These are phyloP conservation scores for Chlamydomonas sp. DNA, from an alignment of 139 green algal species.

Conservation along the genomic window DNA sequence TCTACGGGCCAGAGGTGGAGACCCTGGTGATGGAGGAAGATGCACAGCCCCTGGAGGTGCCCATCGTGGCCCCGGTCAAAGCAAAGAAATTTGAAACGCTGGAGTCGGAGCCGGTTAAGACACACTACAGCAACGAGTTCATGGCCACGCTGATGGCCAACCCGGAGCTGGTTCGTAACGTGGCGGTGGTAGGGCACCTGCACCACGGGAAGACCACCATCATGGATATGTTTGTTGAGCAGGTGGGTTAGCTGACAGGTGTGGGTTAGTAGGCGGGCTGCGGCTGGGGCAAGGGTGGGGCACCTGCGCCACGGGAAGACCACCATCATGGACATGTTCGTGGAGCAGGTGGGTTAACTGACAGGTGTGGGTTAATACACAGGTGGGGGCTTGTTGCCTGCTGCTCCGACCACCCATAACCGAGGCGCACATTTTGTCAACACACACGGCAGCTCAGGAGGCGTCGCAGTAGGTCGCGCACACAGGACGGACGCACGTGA, in stretches of 20 bases:
- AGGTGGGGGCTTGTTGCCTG: no score
- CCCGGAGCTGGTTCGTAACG: conserved; percentile 89
- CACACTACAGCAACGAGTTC: conserved; percentile 83
- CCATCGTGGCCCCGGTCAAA: conserved; percentile 94
- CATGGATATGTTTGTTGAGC: conserved; percentile 98
- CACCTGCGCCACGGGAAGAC: conserved; percentile 99
- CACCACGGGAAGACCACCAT: conserved; percentile 98
- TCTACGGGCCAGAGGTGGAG: conserved; percentile 92
- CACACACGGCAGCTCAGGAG: no score
- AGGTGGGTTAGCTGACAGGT: conserved; percentile 62
- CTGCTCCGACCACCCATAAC: no score
- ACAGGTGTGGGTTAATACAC: no score
- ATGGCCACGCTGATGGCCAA: conserved; percentile 83
- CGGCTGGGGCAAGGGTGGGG: conserved; percentile 75
- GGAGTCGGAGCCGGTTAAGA: conserved; percentile 66
- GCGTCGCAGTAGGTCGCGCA: no score
- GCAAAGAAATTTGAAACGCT: conserved; percentile 66
- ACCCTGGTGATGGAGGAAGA: conserved; percentile 96
- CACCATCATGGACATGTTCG: conserved; percentile 96
- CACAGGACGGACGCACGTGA: no score
- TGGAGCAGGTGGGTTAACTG: conserved; percentile 84
- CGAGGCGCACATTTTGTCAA: no score
- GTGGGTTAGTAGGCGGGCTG: no score
- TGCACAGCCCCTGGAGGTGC: conserved; percentile 95
- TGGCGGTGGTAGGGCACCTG: conserved; percentile 93